phyloP scores from a whole-genome alignment of 768 basidiomycete species.

The Hirschioporus abietinus region DNA sequence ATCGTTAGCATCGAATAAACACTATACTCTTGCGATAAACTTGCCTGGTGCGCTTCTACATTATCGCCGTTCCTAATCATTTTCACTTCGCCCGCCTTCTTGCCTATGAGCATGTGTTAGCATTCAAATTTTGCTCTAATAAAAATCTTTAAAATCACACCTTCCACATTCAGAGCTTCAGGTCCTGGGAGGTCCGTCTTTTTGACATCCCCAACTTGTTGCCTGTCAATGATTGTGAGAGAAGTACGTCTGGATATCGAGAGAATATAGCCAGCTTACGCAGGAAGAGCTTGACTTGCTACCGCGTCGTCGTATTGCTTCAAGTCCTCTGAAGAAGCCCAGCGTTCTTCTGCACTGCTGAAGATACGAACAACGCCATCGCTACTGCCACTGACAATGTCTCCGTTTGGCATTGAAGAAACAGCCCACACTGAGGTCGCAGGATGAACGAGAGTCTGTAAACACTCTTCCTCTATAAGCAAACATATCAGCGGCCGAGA shows the following conservation, averaged over 20 bases:
- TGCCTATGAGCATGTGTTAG: constrained; percentile 43
- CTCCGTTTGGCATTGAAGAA: constrained; percentile 80
- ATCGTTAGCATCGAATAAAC: constrained; percentile 1
- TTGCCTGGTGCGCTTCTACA: constrained; percentile 89
- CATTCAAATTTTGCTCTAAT: constrained; percentile 3
- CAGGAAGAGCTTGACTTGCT: constrained; percentile 71
- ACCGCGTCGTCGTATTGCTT: constrained; percentile 73
- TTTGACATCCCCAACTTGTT: constrained; percentile 90
- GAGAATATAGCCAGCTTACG: constrained; percentile 26
- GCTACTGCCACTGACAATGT: constrained; percentile 89
- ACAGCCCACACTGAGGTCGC: constrained; percentile 98
- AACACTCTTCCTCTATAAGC: constrained; percentile 71
- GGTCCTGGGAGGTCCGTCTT: constrained; percentile 82
- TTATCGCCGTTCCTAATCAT: constrained; percentile 78
- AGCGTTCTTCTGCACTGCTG: constrained; percentile 65
- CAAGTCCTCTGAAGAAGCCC: constrained; percentile 59
- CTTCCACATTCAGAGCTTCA: constrained; percentile 73
- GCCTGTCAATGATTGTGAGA: constrained; percentile 25
- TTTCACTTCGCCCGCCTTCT: constrained; percentile 87
- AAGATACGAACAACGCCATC: constrained; percentile 88
- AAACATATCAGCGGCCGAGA: constrained; percentile 8
- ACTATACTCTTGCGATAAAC: constrained; percentile 11
- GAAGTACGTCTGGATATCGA: neutral
- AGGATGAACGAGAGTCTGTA: constrained; percentile 87
- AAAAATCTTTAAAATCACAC: constrained; percentile 34